A percentile compares a stretch with the other conserved stretches of the same genome.
phyloP scores from a whole-genome alignment of 768 basidiomycete genomes.

The Hortiboletus campestris region DNA sequence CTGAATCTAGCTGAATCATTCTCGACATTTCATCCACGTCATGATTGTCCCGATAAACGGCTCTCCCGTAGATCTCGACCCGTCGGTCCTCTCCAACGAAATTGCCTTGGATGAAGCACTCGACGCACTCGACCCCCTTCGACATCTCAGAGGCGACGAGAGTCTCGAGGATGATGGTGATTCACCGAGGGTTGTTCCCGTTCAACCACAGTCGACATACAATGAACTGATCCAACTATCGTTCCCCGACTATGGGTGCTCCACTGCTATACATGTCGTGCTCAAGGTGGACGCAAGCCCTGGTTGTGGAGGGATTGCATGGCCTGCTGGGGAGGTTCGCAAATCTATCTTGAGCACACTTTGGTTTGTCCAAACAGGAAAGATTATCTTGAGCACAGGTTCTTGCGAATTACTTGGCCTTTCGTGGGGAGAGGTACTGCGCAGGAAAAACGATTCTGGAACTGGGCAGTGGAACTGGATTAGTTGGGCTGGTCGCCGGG shows the following conservation, averaged over 20 bases:
- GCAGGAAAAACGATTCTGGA: constrained; percentile 65
- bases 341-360: not conserved
- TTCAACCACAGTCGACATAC: constrained; percentile 50
- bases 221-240: constrained; percentile 48
- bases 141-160: constrained; percentile 52
- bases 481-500: constrained; percentile 85
- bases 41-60: constrained; percentile 2
- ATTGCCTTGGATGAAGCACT: constrained; percentile 54
- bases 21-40: constrained; percentile 1
- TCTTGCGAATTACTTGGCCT: constrained; percentile 70
- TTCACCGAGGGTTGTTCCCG: constrained; percentile 43
- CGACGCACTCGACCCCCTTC: constrained; percentile 56
- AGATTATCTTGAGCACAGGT: constrained; percentile 47
- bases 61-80: constrained; percentile 3
- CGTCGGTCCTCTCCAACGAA: constrained; percentile 22
- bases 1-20: not conserved
- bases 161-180: constrained; percentile 23
- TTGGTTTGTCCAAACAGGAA: not conserved
- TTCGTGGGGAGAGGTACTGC: constrained; percentile 50
- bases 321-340: constrained; percentile 88
- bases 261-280: constrained; percentile 27
- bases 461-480: constrained; percentile 87
- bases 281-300: constrained; percentile 76
- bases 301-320: constrained; percentile 89
- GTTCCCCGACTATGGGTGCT: constrained; percentile 21